Evolutionary conservation across 1,139 yeast species (phyloP).

Genomic region (Nematodospora anomalae): DNA sequence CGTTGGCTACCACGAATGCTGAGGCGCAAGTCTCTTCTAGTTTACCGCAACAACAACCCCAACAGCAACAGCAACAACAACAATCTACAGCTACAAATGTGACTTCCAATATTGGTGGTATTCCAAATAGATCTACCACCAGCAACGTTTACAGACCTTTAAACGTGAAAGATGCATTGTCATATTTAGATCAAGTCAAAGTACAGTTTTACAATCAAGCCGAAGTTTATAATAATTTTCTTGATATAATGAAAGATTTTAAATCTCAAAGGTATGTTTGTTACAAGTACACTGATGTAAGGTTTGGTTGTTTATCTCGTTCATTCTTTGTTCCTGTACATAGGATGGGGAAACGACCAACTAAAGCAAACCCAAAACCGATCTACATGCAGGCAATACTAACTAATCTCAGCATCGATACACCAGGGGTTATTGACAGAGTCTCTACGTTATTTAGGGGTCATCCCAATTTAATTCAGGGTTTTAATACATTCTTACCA

Average conservation of each 20-base stretch:
- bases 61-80: slow-evolving; percentile 10
- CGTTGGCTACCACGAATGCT: slow-evolving; percentile 14
- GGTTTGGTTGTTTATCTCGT: too few relatives aligned
- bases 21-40: slow-evolving; percentile 6
- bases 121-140: slow-evolving; percentile 46
- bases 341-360: slow-evolving; percentile 1
- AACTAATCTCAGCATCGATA: slow-evolving; percentile 63
- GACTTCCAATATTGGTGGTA: slow-evolving; percentile 26
- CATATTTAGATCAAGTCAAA: slow-evolving; percentile 94
- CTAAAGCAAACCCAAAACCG: too few relatives aligned
- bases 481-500: slow-evolving; percentile 94
- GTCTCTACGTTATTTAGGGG: slow-evolving; percentile 90
- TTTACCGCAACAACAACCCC: slow-evolving; percentile 12
- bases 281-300: neutral
- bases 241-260: slow-evolving; percentile 98
- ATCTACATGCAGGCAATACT: slow-evolving; percentile 1
- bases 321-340: slow-evolving; percentile 1
- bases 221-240: slow-evolving; percentile 91
- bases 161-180: slow-evolving; percentile 93
- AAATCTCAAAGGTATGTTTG: slow-evolving; percentile 73
- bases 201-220: slow-evolving; percentile 90
- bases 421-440: slow-evolving; percentile 97
- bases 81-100: slow-evolving; percentile 5
- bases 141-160: slow-evolving; percentile 73
- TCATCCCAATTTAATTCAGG: slow-evolving; percentile 90